A percentile compares a stretch with the other conserved stretches of the same genome.
These are phyloP conservation scores for Nakaseomyces bracarensis DNA, from an alignment of 1,139 yeast genomes.

Conservation along the genomic window DNA sequence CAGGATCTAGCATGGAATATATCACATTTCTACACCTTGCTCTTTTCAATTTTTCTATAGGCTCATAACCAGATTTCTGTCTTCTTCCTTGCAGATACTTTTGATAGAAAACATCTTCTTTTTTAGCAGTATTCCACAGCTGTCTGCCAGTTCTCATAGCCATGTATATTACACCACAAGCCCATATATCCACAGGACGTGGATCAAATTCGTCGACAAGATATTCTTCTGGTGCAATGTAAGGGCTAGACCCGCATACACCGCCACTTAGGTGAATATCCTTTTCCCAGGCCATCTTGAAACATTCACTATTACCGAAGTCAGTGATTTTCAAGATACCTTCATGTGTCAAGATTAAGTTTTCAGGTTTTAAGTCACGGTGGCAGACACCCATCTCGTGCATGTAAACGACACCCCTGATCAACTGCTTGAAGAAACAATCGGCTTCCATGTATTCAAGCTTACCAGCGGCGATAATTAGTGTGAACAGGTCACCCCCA, in stretches of 20 bases:
- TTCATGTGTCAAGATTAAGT: conserved; percentile 65
- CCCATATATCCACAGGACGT: conserved; percentile 89
- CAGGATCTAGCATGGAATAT: conserved; percentile 85
- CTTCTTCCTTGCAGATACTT: conserved; percentile 70
- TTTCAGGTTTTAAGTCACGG: conserved; percentile 92
- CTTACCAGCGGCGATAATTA: conserved; percentile 77
- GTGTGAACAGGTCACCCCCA: conserved; percentile 87
- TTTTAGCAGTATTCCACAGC: conserved; percentile 79
- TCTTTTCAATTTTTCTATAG: conserved; percentile 73
- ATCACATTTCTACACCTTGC: conserved; percentile 87
- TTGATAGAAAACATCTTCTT: conserved; percentile 70
- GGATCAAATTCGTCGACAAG: conserved; percentile 73
- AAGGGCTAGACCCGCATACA: conserved; percentile 81
- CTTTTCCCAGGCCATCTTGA: conserved; percentile 93
- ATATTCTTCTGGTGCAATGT: conserved; percentile 95
- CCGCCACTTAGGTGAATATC: conserved; percentile 80
- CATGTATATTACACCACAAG: conserved; percentile 95
- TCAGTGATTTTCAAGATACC: conserved; percentile 87
- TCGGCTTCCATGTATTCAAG: conserved; percentile 85
- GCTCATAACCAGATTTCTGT: conserved; percentile 79
- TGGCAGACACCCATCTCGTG: conserved; percentile 97
- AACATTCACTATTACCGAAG: conserved; percentile 93
- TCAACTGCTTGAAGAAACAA: conserved; percentile 86
- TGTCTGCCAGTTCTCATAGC: conserved; percentile 97
- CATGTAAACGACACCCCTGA: conserved; percentile 89